Conservation (phyloP, 805 yeast genomes). For the Candida anglica region DNA sequence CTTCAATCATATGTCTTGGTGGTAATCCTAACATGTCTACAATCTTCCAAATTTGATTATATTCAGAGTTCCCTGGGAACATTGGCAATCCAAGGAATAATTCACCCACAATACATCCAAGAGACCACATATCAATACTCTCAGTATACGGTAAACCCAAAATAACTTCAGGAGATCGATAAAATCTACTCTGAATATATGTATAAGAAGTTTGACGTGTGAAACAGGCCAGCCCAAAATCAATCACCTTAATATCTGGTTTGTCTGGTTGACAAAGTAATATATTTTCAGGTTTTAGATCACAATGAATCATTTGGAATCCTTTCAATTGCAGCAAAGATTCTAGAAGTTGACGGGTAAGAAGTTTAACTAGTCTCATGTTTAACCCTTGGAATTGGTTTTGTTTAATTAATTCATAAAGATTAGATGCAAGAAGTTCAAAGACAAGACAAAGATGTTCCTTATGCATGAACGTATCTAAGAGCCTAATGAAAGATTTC, state of each 20-base stretch:
- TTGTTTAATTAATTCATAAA: constrained; percentile 87
- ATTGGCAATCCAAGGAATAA: constrained; percentile 86
- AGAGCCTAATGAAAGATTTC: constrained; percentile 70
- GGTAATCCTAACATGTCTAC: constrained; percentile 81
- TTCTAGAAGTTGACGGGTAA: constrained; percentile 78
- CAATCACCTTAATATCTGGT: constrained; percentile 88
- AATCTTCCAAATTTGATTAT: constrained; percentile 81
- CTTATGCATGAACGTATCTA: constrained; percentile 88
- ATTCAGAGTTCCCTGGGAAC: constrained; percentile 93
- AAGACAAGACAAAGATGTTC: constrained; percentile 91
- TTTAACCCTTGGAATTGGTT: constrained; percentile 90
- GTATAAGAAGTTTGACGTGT: constrained; percentile 87
- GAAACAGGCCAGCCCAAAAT: constrained; percentile 94
- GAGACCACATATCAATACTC: constrained; percentile 96
- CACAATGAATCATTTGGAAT: constrained; percentile 89
- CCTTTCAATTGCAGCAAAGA: constrained; percentile 77
- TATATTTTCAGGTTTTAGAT: constrained; percentile 94
- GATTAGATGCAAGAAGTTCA: constrained; percentile 81
- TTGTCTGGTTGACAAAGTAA: constrained; percentile 73
- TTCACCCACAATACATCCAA: constrained; percentile 91
- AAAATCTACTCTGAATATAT: constrained; percentile 88
- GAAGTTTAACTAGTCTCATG: constrained; percentile 70
- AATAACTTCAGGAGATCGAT: constrained; percentile 92
- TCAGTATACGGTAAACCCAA: constrained; percentile 89
- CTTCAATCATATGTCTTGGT: constrained; percentile 94